These are phyloP conservation scores for Kwoniella bestiolae DNA, from an alignment of 768 basidiomycete species.

Conservation along the genomic window DNA sequence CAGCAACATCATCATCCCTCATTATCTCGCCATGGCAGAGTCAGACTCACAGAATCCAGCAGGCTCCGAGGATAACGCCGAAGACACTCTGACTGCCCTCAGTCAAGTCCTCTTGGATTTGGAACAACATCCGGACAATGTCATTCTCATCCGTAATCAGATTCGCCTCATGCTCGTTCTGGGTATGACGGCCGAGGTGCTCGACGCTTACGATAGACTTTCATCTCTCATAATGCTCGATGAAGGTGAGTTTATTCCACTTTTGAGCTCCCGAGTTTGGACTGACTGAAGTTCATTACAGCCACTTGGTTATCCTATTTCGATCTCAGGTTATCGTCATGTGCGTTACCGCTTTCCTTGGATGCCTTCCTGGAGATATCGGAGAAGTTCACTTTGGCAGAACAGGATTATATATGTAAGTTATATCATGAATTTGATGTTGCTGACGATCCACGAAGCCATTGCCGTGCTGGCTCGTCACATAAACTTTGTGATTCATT, in stretches of 20 bases:
- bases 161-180: conserved; percentile 35
- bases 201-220: conserved; percentile 18
- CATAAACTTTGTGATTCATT: conserved; percentile 35
- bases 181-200: conserved; percentile 32
- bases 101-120: conserved; percentile 31
- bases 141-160: conserved; percentile 35
- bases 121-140: conserved; percentile 39
- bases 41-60: neutral
- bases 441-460: conserved; percentile 20
- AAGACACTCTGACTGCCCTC: conserved; percentile 22
- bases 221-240: conserved; percentile 41
- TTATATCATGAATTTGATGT: neutral
- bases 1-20: too few species aligned
- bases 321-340: conserved; percentile 24
- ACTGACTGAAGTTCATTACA: conserved; percentile 23
- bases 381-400: conserved; percentile 44
- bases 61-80: neutral
- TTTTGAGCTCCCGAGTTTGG: neutral
- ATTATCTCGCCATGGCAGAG: neutral
- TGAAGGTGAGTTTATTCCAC: conserved; percentile 33
- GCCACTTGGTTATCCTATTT: conserved; percentile 41
- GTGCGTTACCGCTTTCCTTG: conserved; percentile 22
- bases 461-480: conserved; percentile 33
- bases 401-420: conserved; percentile 49
- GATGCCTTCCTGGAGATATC: conserved; percentile 40